A percentile compares a stretch with the other conserved stretches of the same genome.
These are phyloP conservation scores for Alternaria alternata DNA, from an alignment of 2,329 filamentous ascomycete genomes.

Conservation along the genomic window DNA sequence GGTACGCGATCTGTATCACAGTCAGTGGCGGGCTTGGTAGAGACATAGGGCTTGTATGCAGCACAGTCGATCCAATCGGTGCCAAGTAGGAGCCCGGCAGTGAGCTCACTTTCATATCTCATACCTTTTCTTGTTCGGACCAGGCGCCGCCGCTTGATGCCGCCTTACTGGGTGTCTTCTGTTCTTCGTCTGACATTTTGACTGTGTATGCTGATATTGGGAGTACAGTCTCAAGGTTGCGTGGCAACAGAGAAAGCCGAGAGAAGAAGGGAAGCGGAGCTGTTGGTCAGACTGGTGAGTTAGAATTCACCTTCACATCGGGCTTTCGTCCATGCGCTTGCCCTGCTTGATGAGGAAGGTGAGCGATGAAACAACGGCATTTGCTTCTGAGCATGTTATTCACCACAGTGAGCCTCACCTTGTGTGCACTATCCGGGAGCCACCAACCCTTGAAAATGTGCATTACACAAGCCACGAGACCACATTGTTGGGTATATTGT, in stretches of 20 bases:
- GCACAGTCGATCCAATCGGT: no score
- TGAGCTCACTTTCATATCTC: background rate
- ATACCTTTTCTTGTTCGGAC: conserved; percentile 33
- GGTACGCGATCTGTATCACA: conserved; percentile 29
- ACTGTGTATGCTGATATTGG: background rate
- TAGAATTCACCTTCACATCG: conserved; percentile 3
- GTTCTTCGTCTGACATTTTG: conserved; percentile 15
- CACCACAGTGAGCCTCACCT: background rate
- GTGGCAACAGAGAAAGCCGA: background rate
- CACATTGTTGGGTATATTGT: no score
- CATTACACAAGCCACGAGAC: no score
- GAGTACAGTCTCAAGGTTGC: background rate
- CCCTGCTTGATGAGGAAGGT: background rate
- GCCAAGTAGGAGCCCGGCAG: no score
- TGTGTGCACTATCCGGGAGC: background rate
- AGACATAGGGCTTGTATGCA: no score
- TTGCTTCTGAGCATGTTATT: no score
- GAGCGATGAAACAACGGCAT: background rate
- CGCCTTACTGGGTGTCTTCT: conserved; percentile 16
- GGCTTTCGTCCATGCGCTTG: background rate
- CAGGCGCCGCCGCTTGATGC: conserved; percentile 26
- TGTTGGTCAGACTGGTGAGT: background rate
- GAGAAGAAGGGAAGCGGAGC: background rate
- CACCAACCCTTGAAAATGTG: no score
- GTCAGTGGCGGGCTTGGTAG: background rate